Conservation (phyloP, 805 yeast species). For the Yarrowia sp. region DNA sequence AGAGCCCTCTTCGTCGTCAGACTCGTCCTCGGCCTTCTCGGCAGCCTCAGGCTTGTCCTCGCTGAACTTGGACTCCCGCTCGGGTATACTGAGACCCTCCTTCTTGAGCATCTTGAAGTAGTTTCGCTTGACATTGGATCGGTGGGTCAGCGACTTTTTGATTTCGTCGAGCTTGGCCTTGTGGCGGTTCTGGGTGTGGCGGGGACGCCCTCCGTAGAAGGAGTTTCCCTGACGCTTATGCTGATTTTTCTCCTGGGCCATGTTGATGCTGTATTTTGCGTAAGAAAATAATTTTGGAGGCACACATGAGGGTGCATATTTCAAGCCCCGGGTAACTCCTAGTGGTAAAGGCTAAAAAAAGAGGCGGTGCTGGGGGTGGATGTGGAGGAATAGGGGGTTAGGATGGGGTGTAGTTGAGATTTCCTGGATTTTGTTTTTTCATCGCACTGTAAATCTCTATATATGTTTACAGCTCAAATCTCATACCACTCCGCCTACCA, state of each 20-base stretch:
- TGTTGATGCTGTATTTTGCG: too few species aligned
- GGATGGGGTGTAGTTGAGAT: not conserved
- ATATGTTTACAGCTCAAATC: too few species aligned
- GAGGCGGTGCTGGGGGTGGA: not conserved
- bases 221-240: conserved; percentile 12
- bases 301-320: conserved; percentile 14
- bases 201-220: conserved; percentile 24
- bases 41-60: conserved; percentile 1
- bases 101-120: conserved; percentile 76
- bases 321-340: conserved; percentile 8
- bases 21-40: conserved; percentile 14
- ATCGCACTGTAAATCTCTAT: too few species aligned
- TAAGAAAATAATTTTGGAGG: not conserved
- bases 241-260: conserved; percentile 7
- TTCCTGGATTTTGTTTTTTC: too few species aligned
- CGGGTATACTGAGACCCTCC: conserved; percentile 61
- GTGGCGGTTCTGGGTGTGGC: conserved; percentile 24
- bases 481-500: too few species aligned
- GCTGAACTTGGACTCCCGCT: conserved; percentile 34
- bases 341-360: not conserved
- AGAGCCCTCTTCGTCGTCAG: conserved; percentile 7
- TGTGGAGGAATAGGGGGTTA: not conserved
- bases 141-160: conserved; percentile 69
- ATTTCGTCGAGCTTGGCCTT: conserved; percentile 53
- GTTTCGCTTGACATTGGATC: conserved; percentile 75